phyloP scores from a whole-genome alignment of 306 rosid species.

The Vigna angularis region DNA sequence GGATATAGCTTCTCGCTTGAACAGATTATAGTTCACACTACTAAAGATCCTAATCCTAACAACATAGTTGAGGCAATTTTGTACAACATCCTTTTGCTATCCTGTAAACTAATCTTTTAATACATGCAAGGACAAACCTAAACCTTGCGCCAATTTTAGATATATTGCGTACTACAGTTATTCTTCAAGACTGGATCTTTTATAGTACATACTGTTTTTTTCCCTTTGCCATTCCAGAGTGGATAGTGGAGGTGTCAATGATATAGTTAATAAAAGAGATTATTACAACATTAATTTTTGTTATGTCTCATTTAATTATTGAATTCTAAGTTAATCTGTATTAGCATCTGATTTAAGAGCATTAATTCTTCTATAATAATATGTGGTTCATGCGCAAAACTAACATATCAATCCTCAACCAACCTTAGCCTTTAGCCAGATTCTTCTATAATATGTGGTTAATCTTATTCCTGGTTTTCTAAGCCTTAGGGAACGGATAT shows the following conservation, averaged over 20 bases:
- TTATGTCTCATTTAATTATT: conserved; percentile 15
- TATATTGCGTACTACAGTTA: background rate
- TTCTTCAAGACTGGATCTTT: background rate
- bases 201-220: background rate
- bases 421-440: background rate
- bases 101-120: background rate
- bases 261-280: background rate
- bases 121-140: too few species aligned
- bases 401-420: background rate
- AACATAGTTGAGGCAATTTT: conserved; percentile 24
- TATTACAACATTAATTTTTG: conserved; percentile 5
- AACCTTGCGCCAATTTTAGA: background rate
- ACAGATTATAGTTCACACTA: conserved; percentile 10
- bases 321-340: background rate
- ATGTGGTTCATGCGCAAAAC: background rate
- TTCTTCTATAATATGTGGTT: conserved; percentile 6
- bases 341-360: background rate
- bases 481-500: background rate
- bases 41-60: background rate
- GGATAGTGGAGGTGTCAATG: background rate
- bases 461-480: background rate
- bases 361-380: too few species aligned
- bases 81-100: background rate
- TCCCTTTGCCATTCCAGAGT: background rate
- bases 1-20: conserved; percentile 46